Percentiles rank a stretch among this genome's conserved stretches.
Evolutionary conservation across 1,284 basidiomycete genomes (phyloP).

Genomic region (Moesziomyces antarcticus): DNA sequence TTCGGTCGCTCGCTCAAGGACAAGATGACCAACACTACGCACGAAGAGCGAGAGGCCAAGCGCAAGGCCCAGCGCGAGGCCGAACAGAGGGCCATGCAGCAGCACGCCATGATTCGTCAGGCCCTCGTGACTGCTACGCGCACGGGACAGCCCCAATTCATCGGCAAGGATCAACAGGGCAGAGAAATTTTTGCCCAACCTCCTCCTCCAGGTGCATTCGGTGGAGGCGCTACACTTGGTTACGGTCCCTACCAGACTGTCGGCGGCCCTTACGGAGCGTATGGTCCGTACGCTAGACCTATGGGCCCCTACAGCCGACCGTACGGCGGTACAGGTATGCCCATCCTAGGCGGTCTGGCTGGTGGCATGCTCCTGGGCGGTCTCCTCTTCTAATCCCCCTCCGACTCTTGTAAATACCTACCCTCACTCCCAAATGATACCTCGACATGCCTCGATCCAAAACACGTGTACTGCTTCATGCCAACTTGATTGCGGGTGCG

Average conservation of each 20-base stretch:
- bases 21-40: conserved; percentile 64
- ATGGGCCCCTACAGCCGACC: conserved; percentile 42
- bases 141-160: conserved; percentile 51
- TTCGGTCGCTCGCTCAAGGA: conserved; percentile 64
- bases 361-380: conserved; percentile 54
- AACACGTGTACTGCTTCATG: too few relatives aligned
- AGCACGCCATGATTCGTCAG: conserved; percentile 36
- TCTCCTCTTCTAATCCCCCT: conserved; percentile 31
- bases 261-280: conserved; percentile 36
- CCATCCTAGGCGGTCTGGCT: conserved; percentile 34
- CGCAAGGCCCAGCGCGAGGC: conserved; percentile 45
- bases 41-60: conserved; percentile 57
- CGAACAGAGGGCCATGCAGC: conserved; percentile 51
- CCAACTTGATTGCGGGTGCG: too few relatives aligned
- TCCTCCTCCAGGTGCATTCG: conserved; percentile 39
- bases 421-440: too few relatives aligned
- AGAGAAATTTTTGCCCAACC: conserved; percentile 53
- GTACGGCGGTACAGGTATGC: conserved; percentile 25
- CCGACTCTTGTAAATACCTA: too few relatives aligned
- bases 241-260: conserved; percentile 48
- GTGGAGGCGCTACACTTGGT: conserved; percentile 38
- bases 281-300: conserved; percentile 35
- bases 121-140: conserved; percentile 32
- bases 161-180: conserved; percentile 43
- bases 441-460: too few relatives aligned